Evolutionary conservation across 2,329 filamentous ascomycete genomes (phyloP), one percentile per base, ranked within the genome.

Genomic region (Colletotrichum salicis): DNA sequence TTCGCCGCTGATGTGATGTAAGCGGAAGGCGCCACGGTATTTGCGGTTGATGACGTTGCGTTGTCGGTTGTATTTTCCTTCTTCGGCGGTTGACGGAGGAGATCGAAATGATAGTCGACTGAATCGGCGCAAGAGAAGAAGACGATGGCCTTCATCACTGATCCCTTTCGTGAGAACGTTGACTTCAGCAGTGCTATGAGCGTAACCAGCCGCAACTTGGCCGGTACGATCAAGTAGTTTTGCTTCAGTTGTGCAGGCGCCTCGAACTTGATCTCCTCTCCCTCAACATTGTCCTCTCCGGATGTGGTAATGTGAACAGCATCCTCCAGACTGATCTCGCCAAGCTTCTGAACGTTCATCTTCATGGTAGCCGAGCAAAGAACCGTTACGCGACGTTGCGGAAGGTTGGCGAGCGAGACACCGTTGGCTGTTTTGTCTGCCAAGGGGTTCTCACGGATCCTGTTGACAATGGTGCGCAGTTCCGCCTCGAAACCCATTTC

Each of bases 331-430:
- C 95, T 97, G 83, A 98, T 97, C 79, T 98, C 95, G 54, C 96
- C 95, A 6, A 99, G 85, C 76, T 93, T 93, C 80, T 98, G 95
- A 1, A 98, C 96, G 76, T 96, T 96, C 91, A 97, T 95, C 84
- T 98, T 98, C 91, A 99, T 93, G 0, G 96, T 99, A 3, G 96
- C 96, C 4, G 96, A 99, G 81, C 96, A 99, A 3, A 99, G 88
- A 4, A 99, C 88, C 0, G 96, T 98, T 1, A 94, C 92, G 67
- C 95, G 90, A 74, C 95, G 89, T 64, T 90, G 90, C 0, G 94
- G 92, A 8, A 97, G 86, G 4, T 92, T 85, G 22, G 89, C 89
- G 48, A 92, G 86, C 2, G 84, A 81, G 4, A 87, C 83, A 5
- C 87, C 86, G 63, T 91, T 90, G 48, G 88, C 87, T 35, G 89